Base-by-base conservation (phyloP, 192 early-diverging fungal species). In the Fimicolochytrium jonesii region DNA sequence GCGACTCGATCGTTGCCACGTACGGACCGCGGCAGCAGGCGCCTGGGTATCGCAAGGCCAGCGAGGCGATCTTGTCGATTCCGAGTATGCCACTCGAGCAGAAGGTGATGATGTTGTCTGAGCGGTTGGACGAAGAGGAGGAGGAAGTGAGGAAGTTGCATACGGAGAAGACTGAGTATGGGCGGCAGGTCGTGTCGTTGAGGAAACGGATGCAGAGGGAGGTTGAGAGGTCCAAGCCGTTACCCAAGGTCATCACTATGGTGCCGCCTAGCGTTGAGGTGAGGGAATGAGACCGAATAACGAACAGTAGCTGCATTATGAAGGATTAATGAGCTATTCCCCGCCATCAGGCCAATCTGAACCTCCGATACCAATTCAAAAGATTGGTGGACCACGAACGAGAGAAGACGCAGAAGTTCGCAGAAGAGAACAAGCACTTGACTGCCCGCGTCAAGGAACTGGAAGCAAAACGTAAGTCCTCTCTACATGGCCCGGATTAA, bases 341-440 rank as follows among this genome's bases (percentile, higher is more conserved):
- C 25, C 5, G 15, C 26, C 30, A 37, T 36, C 29, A 64, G 62
- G 62, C 62, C 3, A 64, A 64, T 49, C 39, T 64, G 11, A 64
- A 64, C 28, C 62, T 64, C 15, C 62, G 62, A 32, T 64, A 64
- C 33, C 62, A 64, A 37, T 64, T 64, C 39, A 64, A 52, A 35
- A 53, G 45, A 32, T 18, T 18, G 6, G 20, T 64, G 22, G 52
- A 64, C 26, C 10, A 15, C 34, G 62, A 64, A 31, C 49, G 62
- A 17, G 62, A 64, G 18, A 46, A 44, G 30, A 55, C 53, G 29
- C 51, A 53, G 5, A 36, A 44, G 28, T 37, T 64, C 5, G 45
- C 53, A 35, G 62, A 64, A n/a, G 62, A 64, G 42, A 64, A 64
- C 43, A 15, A 32, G 17, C 23, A 25, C 17, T 52, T 64, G 0